A percentile compares a stretch with the other conserved stretches of the same genome.
Evolutionary conservation across 768 basidiomycete genomes (phyloP).

Genomic region (Trametes punicea): DNA sequence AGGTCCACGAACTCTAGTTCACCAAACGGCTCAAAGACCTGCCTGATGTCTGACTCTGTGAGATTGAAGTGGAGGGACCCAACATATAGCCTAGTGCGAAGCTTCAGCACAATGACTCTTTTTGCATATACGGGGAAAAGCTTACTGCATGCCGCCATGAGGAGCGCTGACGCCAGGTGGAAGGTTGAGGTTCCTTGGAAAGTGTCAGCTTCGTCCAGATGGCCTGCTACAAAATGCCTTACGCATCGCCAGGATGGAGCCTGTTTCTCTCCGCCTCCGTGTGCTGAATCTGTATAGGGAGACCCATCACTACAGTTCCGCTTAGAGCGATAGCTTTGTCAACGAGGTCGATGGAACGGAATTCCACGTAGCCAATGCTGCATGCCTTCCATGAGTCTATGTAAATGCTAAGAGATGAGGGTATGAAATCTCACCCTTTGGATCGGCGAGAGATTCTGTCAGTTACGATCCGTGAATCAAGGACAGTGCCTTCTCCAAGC

Average conservation of each 20-base stretch:
- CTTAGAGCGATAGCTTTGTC: conserved; percentile 86
- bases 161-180: conserved; percentile 82
- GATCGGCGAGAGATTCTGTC: conserved; percentile 92
- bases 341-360: conserved; percentile 86
- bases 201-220: background rate
- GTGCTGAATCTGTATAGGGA: conserved; percentile 94
- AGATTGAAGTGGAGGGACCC: conserved; percentile 97
- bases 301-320: conserved; percentile 97
- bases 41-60: conserved; percentile 94
- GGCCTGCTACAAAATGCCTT: conserved; percentile 23
- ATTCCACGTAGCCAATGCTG: conserved; percentile 98
- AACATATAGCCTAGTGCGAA: conserved; percentile 81
- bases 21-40: conserved; percentile 99
- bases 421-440: conserved; percentile 77
- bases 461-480: conserved; percentile 95
- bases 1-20: conserved; percentile 98
- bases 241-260: conserved; percentile 87
- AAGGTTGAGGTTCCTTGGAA: conserved; percentile 66
- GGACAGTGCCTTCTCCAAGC: conserved; percentile 87
- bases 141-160: conserved; percentile 79
- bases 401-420: background rate
- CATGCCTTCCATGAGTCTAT: background rate
- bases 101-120: background rate
- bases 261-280: conserved; percentile 96
- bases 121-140: conserved; percentile 21